Conservation (phyloP, 176 grass and related monocot species). For the Lolium perenne region DNA sequence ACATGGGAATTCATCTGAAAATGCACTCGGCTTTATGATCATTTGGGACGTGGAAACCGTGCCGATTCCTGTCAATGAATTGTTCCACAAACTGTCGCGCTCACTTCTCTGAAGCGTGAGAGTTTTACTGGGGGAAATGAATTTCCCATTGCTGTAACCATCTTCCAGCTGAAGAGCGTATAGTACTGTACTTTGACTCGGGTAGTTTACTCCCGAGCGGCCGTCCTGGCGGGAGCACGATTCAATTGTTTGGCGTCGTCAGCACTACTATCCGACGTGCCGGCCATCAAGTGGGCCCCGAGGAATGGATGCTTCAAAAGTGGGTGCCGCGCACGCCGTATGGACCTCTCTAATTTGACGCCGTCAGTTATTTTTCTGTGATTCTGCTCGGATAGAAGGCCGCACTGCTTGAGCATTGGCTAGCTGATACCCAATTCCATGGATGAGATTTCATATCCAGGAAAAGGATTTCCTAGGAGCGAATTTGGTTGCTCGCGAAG, state of each 20-base stretch:
- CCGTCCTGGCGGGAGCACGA: conserved; percentile 39
- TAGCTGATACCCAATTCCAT: no score
- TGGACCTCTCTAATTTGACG: background rate
- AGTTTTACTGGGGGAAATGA: background rate
- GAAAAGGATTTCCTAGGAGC: no score
- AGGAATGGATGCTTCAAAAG: background rate
- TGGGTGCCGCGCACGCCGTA: conserved; percentile 4
- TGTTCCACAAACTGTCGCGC: background rate
- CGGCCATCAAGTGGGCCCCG: conserved; percentile 41
- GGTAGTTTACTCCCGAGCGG: background rate
- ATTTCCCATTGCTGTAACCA: background rate
- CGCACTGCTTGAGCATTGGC: no score
- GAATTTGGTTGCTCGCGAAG: no score
- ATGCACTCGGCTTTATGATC: no score
- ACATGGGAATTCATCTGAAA: no score
- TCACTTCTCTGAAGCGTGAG: background rate
- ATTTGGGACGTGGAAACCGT: background rate
- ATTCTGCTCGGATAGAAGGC: no score
- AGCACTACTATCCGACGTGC: conserved; percentile 31
- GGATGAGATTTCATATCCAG: no score
- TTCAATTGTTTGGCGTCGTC: conserved; percentile 42
- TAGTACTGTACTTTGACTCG: background rate
- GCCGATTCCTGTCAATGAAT: background rate
- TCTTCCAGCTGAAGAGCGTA: background rate
- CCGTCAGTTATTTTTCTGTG: background rate